Base-by-base conservation (phyloP, 768 basidiomycete species). In the Clathrus columnatus region DNA sequence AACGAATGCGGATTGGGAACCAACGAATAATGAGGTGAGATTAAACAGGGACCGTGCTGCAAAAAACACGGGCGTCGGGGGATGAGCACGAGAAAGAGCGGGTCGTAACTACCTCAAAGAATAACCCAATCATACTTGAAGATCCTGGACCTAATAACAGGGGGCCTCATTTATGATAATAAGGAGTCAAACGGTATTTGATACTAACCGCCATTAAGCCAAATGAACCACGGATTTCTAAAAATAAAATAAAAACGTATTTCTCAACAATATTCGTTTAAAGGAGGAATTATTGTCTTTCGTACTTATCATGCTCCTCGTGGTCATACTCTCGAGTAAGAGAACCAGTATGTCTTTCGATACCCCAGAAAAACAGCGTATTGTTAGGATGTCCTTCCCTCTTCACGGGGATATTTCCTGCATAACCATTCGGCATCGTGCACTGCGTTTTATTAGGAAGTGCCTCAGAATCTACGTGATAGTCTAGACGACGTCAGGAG, bases 31-130 rank as follows among this genome's bases (percentile, higher is more conserved):
- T 86, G 69, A 54, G 66, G 66, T 10, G 73, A 70, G 47, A 88
- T 72, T 2, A 73, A 75, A 46, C 87, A 79, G 2, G 85, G 86
- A 1, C 86, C 86, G 60, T 87, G 87, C 84, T 56, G 10, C n/a
- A n/a, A 29, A 51, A 20, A 7, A 4, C 18, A 48, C 20, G 2
- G n/a, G n/a, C n/a, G n/a, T n/a, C n/a, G n/a, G n/a, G n/a, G n/a
- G 7, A 1, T 20, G 1, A 5, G 2, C 18, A 17, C 2, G 16
- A 18, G n/a, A 24, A 10, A 46, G n/a, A n/a, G n/a, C n/a, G n/a
- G n/a, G n/a, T n/a, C 29, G 17, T 43, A 18, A 20, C 7, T 44
- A 57, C 58, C 55, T 59, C 58, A 18, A 59, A 54, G 16, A 56
- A 36, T n/a, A 59, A 26, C 18, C 60, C 60, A 16, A 44, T 48